Percentiles rank a stretch among this genome's conserved stretches.
Conservation (phyloP, 2,329 filamentous ascomycete species). For the Monascus ruber region DNA sequence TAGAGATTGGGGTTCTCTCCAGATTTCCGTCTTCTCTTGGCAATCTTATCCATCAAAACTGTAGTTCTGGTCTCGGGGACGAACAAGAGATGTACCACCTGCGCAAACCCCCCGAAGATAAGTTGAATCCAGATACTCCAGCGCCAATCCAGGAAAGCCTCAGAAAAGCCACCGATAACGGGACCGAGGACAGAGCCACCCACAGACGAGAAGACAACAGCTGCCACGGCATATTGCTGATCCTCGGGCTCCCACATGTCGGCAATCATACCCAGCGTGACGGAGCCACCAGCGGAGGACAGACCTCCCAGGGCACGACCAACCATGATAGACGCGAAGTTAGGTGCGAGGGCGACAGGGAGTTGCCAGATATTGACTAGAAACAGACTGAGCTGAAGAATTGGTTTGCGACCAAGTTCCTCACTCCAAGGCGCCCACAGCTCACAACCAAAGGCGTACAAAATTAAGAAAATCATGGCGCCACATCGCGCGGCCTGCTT, state of each 20-base stretch:
- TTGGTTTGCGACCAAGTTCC: slow-evolving; percentile 65
- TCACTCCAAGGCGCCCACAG: slow-evolving; percentile 83
- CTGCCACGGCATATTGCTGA: slow-evolving; percentile 66
- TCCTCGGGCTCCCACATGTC: slow-evolving; percentile 60
- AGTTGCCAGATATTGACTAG: slow-evolving; percentile 70
- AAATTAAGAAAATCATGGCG: slow-evolving; percentile 65
- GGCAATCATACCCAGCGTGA: slow-evolving; percentile 64
- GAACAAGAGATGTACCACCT: slow-evolving; percentile 53
- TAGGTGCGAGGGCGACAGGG: slow-evolving; percentile 60
- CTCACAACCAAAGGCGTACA: slow-evolving; percentile 78
- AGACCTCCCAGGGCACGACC: slow-evolving; percentile 60
- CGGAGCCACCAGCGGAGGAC: slow-evolving; percentile 60
- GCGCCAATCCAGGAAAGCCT: slow-evolving; percentile 56
- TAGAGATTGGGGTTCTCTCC: slow-evolving; percentile 51
- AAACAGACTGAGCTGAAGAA: slow-evolving; percentile 61
- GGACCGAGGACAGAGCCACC: slow-evolving; percentile 66
- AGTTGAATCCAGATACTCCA: slow-evolving; percentile 81
- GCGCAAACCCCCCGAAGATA: slow-evolving; percentile 61
- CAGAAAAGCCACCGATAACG: slow-evolving; percentile 66
- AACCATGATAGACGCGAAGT: slow-evolving; percentile 59
- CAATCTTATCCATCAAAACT: slow-evolving; percentile 67
- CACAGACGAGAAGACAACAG: slow-evolving; percentile 68
- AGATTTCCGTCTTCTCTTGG: slow-evolving; percentile 57
- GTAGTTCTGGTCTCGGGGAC: slow-evolving; percentile 71
- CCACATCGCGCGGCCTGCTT: slow-evolving; percentile 59